phyloP scores from a whole-genome alignment of 2,329 filamentous ascomycete species.

The Fusarium sp. region DNA sequence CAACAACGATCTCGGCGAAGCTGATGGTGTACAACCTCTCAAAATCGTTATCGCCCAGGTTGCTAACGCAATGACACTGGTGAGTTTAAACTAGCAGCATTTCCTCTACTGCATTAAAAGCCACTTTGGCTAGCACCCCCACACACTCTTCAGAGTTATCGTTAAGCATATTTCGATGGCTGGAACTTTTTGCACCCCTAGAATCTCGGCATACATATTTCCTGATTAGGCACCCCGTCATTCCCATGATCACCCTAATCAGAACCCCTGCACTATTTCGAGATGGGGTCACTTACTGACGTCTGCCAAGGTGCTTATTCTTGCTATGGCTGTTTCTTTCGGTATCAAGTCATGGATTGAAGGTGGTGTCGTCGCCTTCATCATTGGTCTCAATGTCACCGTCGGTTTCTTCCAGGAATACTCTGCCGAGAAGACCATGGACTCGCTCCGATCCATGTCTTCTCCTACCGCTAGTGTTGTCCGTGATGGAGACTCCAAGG shows the following conservation, averaged over 20 bases:
- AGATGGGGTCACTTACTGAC: slow-evolving; percentile 27
- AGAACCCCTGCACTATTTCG: slow-evolving; percentile 13
- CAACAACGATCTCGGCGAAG: slow-evolving; percentile 66
- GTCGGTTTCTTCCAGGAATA: slow-evolving; percentile 64
- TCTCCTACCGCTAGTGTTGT: slow-evolving; percentile 60
- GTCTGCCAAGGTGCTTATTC: slow-evolving; percentile 60
- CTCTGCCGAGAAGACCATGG: slow-evolving; percentile 64
- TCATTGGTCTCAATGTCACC: slow-evolving; percentile 69
- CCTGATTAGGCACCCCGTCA: slow-evolving; percentile 58
- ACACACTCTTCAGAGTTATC: slow-evolving; percentile 9
- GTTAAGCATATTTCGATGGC: slow-evolving; percentile 34
- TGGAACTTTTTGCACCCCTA: slow-evolving; percentile 47
- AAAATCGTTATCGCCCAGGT: slow-evolving; percentile 74
- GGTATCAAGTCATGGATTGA: slow-evolving; percentile 71
- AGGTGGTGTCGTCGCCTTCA: slow-evolving; percentile 68
- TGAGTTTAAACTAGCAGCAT: slow-evolving; percentile 48
- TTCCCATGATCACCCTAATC: slow-evolving; percentile 56
- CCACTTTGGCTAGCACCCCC: slow-evolving; percentile 6
- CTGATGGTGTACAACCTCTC: slow-evolving; percentile 63
- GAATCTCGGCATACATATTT: slow-evolving; percentile 42
- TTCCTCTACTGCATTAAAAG: background rate
- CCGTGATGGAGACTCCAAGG: slow-evolving; percentile 57
- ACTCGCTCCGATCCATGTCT: slow-evolving; percentile 59
- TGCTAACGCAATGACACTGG: slow-evolving; percentile 77
- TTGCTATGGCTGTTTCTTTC: slow-evolving; percentile 69